Base-by-base conservation (phyloP, 2,329 filamentous ascomycete genomes). In the Fusarium mangiferae region DNA sequence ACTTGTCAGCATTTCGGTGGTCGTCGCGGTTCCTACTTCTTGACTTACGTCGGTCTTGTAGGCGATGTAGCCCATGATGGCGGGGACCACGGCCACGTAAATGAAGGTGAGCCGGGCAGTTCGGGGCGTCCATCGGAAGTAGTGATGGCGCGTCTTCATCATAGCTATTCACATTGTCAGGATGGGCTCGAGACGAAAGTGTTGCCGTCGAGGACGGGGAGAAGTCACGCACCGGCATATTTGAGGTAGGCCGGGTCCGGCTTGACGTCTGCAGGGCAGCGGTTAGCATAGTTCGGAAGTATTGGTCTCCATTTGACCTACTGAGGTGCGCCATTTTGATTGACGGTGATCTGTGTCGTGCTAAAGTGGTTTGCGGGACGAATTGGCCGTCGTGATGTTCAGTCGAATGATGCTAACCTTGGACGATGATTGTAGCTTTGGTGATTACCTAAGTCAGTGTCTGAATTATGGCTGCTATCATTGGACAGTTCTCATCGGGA, bases 41-140 rank as follows among this genome's bases (percentile, higher is more conserved):
- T 59, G 36, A 90, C 94, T 90, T 85, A 98, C 96, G 80, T 98
- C 96, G 72, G 92, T 95, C 80, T 90, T 90, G 82, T 93, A 97
- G 66, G 90, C 94, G 64, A 94, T 80, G 80, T 91, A 91, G 52
- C 91, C 91, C 75, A 97, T 78, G 65, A 93, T 86, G 45, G 85
- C 83, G 13, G 96, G 96, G 48, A 98, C 89, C 61, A 92, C 85
- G 39, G 91, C 85, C 66, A 93, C 89, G 83, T 96, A 98, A 74
- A 92, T 87, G 81, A 98, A 90, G 9, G 92, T 91, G 79, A 98
- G 84, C 85, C 90, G 91, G 36, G 94, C 94, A 51, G 94, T 97
- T 80, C 93, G 89, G 59, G 91, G 89, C 41, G 93, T 98, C 94
- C 94, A 98, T 83, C 94, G 90, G 90, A 98, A 99, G 90, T 94